These are phyloP conservation scores for Tolypocladium ovalisporum DNA, from an alignment of 2,329 filamentous ascomycete genomes.

Conservation along the genomic window DNA sequence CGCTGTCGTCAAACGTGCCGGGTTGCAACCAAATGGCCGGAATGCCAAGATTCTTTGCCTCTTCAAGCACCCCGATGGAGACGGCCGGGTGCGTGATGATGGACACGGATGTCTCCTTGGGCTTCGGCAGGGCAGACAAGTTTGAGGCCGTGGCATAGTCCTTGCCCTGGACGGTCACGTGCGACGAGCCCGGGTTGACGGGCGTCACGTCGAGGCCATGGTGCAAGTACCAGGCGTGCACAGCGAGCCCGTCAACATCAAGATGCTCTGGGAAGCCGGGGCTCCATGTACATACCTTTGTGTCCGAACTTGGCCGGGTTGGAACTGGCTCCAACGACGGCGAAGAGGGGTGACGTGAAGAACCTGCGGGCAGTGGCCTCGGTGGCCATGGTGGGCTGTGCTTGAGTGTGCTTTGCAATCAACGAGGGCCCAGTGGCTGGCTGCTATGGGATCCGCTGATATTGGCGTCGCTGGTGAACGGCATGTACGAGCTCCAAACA, in stretches of 20 bases:
- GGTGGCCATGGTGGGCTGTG: slow-evolving; percentile 39
- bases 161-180: slow-evolving; percentile 49
- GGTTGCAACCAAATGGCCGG: slow-evolving; percentile 82
- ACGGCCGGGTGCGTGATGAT: slow-evolving; percentile 78
- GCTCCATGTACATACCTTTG: slow-evolving; percentile 47
- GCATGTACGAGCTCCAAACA: too few species aligned
- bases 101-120: slow-evolving; percentile 63
- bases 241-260: slow-evolving; percentile 30
- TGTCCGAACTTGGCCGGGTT: slow-evolving; percentile 81
- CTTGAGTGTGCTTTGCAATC: not conserved
- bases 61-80: slow-evolving; percentile 62
- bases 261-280: not conserved
- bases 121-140: slow-evolving; percentile 53
- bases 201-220: slow-evolving; percentile 70
- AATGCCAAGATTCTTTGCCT: slow-evolving; percentile 66
- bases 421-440: not conserved
- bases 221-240: slow-evolving; percentile 79
- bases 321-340: slow-evolving; percentile 81
- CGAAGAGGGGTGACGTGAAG: slow-evolving; percentile 70
- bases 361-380: slow-evolving; percentile 65
- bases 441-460: not conserved
- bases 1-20: slow-evolving; percentile 71
- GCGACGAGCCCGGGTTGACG: slow-evolving; percentile 62
- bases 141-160: slow-evolving; percentile 54
- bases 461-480: too few species aligned